Conservation (phyloP, 768 basidiomycete species). For the Termitomyces sp. region DNA sequence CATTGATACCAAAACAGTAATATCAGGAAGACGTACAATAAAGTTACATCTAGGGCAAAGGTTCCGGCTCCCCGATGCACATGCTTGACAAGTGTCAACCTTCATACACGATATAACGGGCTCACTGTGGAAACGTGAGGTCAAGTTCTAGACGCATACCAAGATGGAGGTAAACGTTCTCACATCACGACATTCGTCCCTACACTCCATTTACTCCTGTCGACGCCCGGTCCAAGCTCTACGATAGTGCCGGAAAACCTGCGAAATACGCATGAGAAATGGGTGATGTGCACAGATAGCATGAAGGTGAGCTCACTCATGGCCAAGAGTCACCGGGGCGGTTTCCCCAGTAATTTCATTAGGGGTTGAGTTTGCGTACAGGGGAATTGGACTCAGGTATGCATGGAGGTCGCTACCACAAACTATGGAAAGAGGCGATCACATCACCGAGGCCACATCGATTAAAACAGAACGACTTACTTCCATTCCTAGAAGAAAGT, state of each 20-base stretch:
- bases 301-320: constrained; percentile 28
- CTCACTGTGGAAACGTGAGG: constrained; percentile 22
- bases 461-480: constrained; percentile 13
- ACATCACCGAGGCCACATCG: neutral
- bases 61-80: constrained; percentile 26
- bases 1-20: neutral
- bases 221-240: constrained; percentile 26
- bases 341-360: constrained; percentile 32
- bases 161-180: constrained; percentile 5
- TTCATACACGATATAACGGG: constrained; percentile 35
- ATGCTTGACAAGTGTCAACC: constrained; percentile 23
- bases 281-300: neutral
- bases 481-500: constrained; percentile 21
- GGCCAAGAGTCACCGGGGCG: constrained; percentile 37
- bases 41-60: constrained; percentile 27
- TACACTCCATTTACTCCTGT: constrained; percentile 23
- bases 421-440: constrained; percentile 17
- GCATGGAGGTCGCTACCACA: constrained; percentile 46
- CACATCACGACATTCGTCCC: constrained; percentile 31
- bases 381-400: constrained; percentile 22
- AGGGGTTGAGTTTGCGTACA: constrained; percentile 25
- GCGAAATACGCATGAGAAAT: neutral
- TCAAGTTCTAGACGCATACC: neutral
- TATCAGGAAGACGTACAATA: constrained; percentile 22
- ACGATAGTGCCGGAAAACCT: constrained; percentile 31